phyloP scores from a whole-genome alignment of 108 stramenopile species.

The Skeletonema grethae region DNA sequence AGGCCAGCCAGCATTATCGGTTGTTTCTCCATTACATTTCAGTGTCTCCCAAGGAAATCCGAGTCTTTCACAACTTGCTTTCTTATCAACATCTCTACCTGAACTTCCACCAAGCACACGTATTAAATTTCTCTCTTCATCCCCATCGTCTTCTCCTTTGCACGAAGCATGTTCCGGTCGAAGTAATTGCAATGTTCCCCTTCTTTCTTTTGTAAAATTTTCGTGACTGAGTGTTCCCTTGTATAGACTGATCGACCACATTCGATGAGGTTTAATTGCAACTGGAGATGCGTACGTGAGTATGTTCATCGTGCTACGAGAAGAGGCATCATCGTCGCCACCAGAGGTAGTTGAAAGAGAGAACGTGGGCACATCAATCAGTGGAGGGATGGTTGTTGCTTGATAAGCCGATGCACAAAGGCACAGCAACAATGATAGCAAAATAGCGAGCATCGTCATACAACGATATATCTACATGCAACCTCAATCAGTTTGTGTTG shows the following conservation, averaged over 20 bases:
- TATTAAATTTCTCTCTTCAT: slow-evolving; percentile 32
- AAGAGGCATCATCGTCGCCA: not conserved
- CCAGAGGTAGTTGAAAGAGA: slow-evolving; percentile 60
- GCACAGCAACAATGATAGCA: not conserved
- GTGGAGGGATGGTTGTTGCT: slow-evolving; percentile 50
- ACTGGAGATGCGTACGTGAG: slow-evolving; percentile 85
- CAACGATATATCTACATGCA: no score
- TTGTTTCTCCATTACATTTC: not conserved
- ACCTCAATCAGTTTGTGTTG: no score
- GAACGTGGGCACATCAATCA: slow-evolving; percentile 79
- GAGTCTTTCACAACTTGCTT: slow-evolving; percentile 43
- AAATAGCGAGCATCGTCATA: no score
- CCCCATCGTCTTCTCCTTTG: not conserved
- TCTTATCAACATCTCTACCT: slow-evolving; percentile 67
- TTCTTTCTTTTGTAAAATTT: slow-evolving; percentile 58
- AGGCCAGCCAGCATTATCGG: slow-evolving; percentile 19
- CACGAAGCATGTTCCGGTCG: slow-evolving; percentile 41
- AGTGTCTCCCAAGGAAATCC: slow-evolving; percentile 53
- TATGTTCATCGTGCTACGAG: slow-evolving; percentile 71
- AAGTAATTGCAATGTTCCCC: slow-evolving; percentile 73
- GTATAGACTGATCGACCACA: slow-evolving; percentile 81
- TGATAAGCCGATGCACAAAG: slow-evolving; percentile 7
- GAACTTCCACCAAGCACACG: slow-evolving; percentile 66
- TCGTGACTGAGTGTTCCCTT: slow-evolving; percentile 67
- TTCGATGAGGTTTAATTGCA: slow-evolving; percentile 60